Conservation (phyloP, 2,329 filamentous ascomycete genomes). For the Hawksworthiomyces lignivorus region DNA sequence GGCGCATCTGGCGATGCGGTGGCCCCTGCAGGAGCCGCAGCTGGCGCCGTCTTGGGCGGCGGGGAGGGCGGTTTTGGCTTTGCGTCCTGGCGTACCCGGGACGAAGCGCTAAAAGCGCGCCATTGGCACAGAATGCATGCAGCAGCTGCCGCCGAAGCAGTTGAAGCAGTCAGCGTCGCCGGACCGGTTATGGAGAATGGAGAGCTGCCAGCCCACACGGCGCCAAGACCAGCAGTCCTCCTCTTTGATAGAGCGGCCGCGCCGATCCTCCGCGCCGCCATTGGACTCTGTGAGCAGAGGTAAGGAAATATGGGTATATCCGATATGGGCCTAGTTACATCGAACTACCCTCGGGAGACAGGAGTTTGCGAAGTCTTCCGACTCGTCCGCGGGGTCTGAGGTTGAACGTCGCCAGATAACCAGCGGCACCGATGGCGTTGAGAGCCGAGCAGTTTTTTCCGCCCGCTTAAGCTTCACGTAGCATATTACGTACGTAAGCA, state of each 20-base stretch:
- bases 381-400: not conserved
- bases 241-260: not conserved
- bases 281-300: too few species aligned
- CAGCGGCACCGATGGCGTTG: not conserved
- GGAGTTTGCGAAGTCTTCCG: too few species aligned
- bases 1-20: constrained; percentile 1
- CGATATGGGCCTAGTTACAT: too few species aligned
- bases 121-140: constrained; percentile 45
- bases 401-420: not conserved
- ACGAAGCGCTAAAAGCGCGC: constrained; percentile 17
- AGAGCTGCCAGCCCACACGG: not conserved
- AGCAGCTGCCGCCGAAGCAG: not conserved
- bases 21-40: not conserved
- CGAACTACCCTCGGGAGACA: too few species aligned
- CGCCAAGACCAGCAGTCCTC: not conserved
- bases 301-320: too few species aligned
- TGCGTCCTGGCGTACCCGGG: constrained; percentile 14
- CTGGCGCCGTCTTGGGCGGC: constrained; percentile 19
- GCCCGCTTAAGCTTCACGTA: too few species aligned
- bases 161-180: not conserved
- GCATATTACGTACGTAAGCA: too few species aligned
- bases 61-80: constrained; percentile 15
- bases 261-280: constrained; percentile 3
- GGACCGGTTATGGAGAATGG: not conserved
- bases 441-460: too few species aligned